Base-by-base conservation (phyloP, 208 protist species). In the Trypanosoma grayi region DNA sequence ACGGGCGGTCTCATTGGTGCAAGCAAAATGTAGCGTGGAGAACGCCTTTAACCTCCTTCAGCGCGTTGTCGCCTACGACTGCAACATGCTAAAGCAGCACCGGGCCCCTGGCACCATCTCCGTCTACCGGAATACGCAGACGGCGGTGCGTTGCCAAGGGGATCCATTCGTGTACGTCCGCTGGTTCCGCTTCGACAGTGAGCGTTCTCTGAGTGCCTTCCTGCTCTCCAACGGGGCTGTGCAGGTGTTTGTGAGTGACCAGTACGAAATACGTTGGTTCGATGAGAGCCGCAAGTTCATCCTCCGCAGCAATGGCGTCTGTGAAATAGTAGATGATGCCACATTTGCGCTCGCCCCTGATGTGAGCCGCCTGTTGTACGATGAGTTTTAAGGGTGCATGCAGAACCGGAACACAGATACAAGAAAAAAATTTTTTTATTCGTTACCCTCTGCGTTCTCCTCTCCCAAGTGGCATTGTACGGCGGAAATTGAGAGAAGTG, bases 221-320 rank as follows among this genome's bases (percentile, higher is more conserved):
- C 43, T 92, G n/a, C 83, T 96, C 31, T 93, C 87, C 46, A 91
- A 88, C 59, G 85, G 87, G 2, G 84, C 80, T 3, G 64, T 91
- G 36, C 90, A 96, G 75, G 77, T 91, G 11, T 86, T 93, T 60
- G 83, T 93, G 18, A 71, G 80, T 33, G 75, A 81, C 59, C 73
- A 92, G 62, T 91, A 82, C 54, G 90, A 96, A 58, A 67, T 96
- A 9, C 84, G 90, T 18, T 96, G 83, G 82, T 81, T 93, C 50
- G 90, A 93, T 52, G 75, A 87, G 51, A 72, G 53, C 33, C 79
- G 85, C 14, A 92, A 91, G 73, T 92, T 93, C 55, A 60, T 92
- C 36, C 59, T 93, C 6, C 85, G 82, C 25, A 80, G 76, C 52
- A 91, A 93, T 75, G 87, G 87, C 63, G 79, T 92, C 30, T 92